Percentiles rank a stretch among this genome's conserved stretches.
These are phyloP conservation scores for Globisporangium ultimum DNA, from an alignment of 352 stramenopile genomes.

Conservation along the genomic window DNA sequence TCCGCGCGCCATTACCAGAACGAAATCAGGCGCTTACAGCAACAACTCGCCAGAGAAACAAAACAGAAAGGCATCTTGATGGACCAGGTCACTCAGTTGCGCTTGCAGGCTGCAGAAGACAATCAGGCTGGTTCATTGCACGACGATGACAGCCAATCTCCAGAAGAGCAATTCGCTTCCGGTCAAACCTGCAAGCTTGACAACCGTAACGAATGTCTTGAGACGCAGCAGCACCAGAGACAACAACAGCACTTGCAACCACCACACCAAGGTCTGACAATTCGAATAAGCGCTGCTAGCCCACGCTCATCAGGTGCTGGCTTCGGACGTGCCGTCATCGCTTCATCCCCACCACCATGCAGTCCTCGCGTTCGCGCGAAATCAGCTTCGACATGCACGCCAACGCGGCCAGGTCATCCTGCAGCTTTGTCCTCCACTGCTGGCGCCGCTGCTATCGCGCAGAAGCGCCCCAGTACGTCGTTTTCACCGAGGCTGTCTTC, in stretches of 20 bases:
- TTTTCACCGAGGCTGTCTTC: conserved; percentile 32
- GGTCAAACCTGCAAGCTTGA: not conserved
- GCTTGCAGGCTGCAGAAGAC: not conserved
- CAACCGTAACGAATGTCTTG: not conserved
- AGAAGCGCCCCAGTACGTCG: conserved; percentile 38
- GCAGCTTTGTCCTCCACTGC: not conserved
- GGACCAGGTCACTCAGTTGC: conserved; percentile 39
- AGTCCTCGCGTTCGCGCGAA: conserved; percentile 26
- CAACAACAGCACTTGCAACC: too few species aligned
- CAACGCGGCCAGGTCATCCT: conserved; percentile 7
- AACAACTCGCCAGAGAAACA: conserved; percentile 52
- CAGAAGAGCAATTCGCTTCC: not conserved
- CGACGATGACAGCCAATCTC: not conserved
- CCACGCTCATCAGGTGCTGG: not conserved
- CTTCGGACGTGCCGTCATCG: conserved; percentile 5
- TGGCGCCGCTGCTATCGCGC: not conserved
- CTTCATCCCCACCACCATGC: not conserved
- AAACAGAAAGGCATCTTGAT: conserved; percentile 41
- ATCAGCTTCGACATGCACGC: conserved; percentile 30
- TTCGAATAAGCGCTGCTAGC: not conserved
- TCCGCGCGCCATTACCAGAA: conserved; percentile 57
- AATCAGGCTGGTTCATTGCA: conserved; percentile 1
- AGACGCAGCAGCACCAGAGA: too few species aligned
- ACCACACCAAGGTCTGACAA: not conserved
- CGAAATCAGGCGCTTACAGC: conserved; percentile 61